phyloP scores from a whole-genome alignment of 768 basidiomycete species.

The Russula abietina region DNA sequence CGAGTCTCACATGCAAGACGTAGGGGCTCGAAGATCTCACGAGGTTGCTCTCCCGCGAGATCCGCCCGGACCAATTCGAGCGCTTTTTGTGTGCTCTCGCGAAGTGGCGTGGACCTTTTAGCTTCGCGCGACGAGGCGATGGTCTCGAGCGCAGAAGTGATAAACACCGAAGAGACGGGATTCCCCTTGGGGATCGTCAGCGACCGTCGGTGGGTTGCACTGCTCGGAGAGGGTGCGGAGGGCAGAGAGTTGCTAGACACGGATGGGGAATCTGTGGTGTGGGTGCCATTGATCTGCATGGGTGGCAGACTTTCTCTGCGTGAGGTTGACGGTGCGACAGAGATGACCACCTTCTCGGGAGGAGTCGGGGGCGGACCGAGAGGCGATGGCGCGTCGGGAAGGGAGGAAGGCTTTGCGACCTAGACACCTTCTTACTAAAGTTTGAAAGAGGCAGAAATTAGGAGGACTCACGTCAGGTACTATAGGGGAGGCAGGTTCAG shows the following conservation, averaged over 20 bases:
- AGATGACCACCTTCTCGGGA: constrained; percentile 7
- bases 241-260: constrained; percentile 24
- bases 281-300: constrained; percentile 13
- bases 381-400: constrained; percentile 13
- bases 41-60: constrained; percentile 66
- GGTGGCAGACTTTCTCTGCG: constrained; percentile 19
- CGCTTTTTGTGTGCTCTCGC: constrained; percentile 77
- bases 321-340: background rate
- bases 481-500: background rate
- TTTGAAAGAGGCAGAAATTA: background rate
- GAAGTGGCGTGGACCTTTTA: constrained; percentile 70
- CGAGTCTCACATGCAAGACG: constrained; percentile 93
- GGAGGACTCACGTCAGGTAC: background rate
- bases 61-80: constrained; percentile 75
- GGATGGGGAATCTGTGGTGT: constrained; percentile 11
- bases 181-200: constrained; percentile 48
- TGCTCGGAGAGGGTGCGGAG: constrained; percentile 20
- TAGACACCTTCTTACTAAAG: background rate
- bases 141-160: constrained; percentile 78
- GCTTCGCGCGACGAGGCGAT: constrained; percentile 88
- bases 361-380: constrained; percentile 16
- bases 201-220: constrained; percentile 33
- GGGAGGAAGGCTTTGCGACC: background rate
- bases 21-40: constrained; percentile 94
- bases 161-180: constrained; percentile 72